A percentile compares a stretch with the other conserved stretches of the same genome.
These are phyloP conservation scores for Cytospora piceicola DNA, from an alignment of 2,329 filamentous ascomycete genomes.

Conservation along the genomic window DNA sequence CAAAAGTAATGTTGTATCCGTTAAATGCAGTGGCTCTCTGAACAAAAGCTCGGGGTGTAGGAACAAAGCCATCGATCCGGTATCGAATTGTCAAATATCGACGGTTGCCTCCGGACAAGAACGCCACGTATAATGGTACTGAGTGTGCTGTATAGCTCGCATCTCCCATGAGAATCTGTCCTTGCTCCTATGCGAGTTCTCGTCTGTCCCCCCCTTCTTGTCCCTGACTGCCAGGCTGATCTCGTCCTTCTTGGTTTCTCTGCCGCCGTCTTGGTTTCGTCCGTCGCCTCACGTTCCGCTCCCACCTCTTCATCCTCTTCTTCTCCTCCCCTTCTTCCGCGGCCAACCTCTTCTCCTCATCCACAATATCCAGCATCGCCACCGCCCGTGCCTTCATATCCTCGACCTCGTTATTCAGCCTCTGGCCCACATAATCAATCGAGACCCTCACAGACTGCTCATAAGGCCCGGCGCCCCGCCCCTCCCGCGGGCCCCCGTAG, in stretches of 20 bases:
- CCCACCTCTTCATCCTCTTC: constrained; percentile 34
- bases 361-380: constrained; percentile 47
- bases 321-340: constrained; percentile 37
- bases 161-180: neutral
- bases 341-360: constrained; percentile 44
- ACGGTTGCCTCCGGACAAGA: neutral
- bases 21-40: neutral
- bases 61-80: neutral
- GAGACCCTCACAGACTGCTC: constrained; percentile 33
- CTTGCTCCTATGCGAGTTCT: neutral
- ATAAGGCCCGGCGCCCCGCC: constrained; percentile 38
- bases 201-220: neutral
- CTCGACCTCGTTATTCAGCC: constrained; percentile 39
- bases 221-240: too few species aligned
- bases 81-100: neutral
- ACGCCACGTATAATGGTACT: neutral
- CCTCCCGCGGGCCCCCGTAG: constrained; percentile 42
- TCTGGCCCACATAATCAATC: constrained; percentile 35
- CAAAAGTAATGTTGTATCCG: neutral
- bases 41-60: neutral
- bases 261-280: constrained; percentile 20
- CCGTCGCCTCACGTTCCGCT: constrained; percentile 25
- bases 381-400: constrained; percentile 48
- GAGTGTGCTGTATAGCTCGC: neutral
- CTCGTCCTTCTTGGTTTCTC: neutral